Evolutionary conservation across 768 basidiomycete genomes (phyloP).

Genomic region (Leccinum imitatum): DNA sequence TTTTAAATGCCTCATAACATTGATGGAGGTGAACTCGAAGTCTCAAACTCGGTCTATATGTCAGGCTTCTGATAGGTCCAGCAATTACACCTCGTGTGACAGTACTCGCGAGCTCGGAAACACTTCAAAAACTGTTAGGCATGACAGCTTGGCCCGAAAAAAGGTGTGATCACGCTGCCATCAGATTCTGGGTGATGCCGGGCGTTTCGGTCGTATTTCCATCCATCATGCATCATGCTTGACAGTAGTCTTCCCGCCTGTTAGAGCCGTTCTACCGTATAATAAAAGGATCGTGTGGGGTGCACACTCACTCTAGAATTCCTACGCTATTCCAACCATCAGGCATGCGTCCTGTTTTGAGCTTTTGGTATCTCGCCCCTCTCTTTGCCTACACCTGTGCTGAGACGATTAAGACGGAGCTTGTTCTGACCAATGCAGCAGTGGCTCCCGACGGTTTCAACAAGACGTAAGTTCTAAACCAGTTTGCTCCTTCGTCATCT

Average conservation of each 20-base stretch:
- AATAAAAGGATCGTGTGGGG: background rate
- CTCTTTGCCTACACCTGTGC: slow-evolving; percentile 12
- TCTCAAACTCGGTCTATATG: background rate
- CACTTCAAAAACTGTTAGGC: background rate
- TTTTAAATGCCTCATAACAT: too few relatives aligned
- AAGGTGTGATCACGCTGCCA: background rate
- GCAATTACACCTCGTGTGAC: background rate
- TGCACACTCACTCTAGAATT: background rate
- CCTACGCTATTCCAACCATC: background rate
- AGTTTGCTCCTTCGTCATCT: background rate
- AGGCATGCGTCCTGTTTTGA: slow-evolving; percentile 16
- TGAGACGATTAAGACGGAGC: slow-evolving; percentile 19
- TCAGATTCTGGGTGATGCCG: background rate
- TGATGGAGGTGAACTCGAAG: background rate
- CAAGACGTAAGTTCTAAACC: slow-evolving; percentile 24
- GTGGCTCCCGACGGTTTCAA: slow-evolving; percentile 45
- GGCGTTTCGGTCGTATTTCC: background rate
- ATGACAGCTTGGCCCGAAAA: background rate
- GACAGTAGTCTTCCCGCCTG: background rate
- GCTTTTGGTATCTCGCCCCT: slow-evolving; percentile 6
- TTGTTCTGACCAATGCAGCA: slow-evolving; percentile 39
- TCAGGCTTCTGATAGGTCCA: background rate
- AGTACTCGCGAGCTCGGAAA: background rate
- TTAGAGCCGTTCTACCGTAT: background rate
- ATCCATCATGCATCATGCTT: background rate